Percentiles rank a stretch among this genome's conserved stretches.
These are phyloP conservation scores for Trypanosoma rangeli DNA, from an alignment of 208 protist species.

Conservation along the genomic window DNA sequence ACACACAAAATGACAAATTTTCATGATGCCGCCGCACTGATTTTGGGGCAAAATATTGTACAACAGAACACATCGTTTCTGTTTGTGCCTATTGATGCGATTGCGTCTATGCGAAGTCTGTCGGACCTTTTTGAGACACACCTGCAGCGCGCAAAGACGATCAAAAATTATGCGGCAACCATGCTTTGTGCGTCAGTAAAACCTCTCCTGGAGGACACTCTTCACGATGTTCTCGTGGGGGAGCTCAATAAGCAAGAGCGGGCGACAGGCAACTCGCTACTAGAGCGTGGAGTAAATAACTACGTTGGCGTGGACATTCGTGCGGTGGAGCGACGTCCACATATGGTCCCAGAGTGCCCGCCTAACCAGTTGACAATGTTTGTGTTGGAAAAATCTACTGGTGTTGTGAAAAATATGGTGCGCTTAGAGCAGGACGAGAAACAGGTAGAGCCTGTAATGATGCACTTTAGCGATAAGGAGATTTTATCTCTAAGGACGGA, in stretches of 20 bases:
- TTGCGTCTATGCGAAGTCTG: slow-evolving; percentile 68
- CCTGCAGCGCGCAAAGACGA: slow-evolving; percentile 51
- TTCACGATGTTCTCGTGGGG: slow-evolving; percentile 66
- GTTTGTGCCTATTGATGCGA: slow-evolving; percentile 71
- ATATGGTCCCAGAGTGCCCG: slow-evolving; percentile 33
- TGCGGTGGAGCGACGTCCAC: slow-evolving; percentile 33
- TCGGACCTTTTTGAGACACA: slow-evolving; percentile 58
- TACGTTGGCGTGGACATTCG: slow-evolving; percentile 15
- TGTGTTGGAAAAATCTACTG: slow-evolving; percentile 54
- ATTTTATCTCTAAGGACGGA: slow-evolving; percentile 65
- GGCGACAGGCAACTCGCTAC: not conserved
- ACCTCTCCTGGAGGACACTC: slow-evolving; percentile 42
- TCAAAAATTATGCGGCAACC: slow-evolving; percentile 79
- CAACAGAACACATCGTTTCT: slow-evolving; percentile 74
- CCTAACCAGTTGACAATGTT: slow-evolving; percentile 75
- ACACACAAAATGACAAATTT: slow-evolving; percentile 47
- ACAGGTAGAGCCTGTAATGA: slow-evolving; percentile 34
- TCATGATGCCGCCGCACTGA: slow-evolving; percentile 56
- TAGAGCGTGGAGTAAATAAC: not conserved
- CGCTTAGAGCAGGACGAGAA: slow-evolving; percentile 50
- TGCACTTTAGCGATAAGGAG: slow-evolving; percentile 40
- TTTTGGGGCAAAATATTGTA: slow-evolving; percentile 77
- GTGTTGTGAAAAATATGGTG: slow-evolving; percentile 69
- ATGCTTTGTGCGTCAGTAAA: slow-evolving; percentile 70
- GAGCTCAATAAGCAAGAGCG: slow-evolving; percentile 42